These are phyloP conservation scores for Phalaenopsis hybrid DNA, from an alignment of 116 monocot genomes.

Conservation along the genomic window DNA sequence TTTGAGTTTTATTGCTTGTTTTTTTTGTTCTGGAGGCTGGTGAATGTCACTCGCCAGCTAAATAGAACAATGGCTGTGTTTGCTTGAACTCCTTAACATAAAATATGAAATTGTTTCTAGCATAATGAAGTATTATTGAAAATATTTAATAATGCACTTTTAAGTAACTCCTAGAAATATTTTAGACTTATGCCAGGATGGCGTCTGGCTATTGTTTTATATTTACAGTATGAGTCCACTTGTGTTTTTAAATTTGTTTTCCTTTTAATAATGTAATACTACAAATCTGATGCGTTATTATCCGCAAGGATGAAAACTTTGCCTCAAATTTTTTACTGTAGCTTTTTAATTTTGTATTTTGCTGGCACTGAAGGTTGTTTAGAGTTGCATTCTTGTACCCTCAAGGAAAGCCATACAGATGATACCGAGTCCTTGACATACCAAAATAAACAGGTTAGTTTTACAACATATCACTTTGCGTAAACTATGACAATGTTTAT, in stretches of 20 bases:
- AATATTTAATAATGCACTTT: background rate
- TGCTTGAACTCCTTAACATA: background rate
- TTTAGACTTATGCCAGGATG: background rate
- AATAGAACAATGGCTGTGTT: background rate
- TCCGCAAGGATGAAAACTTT: background rate
- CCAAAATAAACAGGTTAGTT: constrained; percentile 36
- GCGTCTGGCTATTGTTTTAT: background rate
- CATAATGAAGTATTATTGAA: background rate
- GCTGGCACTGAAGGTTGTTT: constrained; percentile 45
- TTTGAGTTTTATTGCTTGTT: too few relatives aligned
- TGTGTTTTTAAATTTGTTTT: background rate
- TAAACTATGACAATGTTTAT: background rate
- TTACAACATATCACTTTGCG: background rate
- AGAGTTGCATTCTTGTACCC: constrained; percentile 17
- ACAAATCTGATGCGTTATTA: background rate
- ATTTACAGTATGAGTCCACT: background rate
- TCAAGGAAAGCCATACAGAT: constrained; percentile 27
- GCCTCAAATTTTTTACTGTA: constrained; percentile 2
- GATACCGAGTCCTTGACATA: constrained; percentile 23
- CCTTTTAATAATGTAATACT: background rate
- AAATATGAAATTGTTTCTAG: background rate
- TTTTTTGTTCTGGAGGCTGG: background rate
- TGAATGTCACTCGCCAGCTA: background rate
- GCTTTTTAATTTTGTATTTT: constrained; percentile 12
- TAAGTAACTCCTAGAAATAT: background rate